Conservation (phyloP, 2,329 filamentous ascomycete species). For the Lasiodiplodia gonubiensis region DNA sequence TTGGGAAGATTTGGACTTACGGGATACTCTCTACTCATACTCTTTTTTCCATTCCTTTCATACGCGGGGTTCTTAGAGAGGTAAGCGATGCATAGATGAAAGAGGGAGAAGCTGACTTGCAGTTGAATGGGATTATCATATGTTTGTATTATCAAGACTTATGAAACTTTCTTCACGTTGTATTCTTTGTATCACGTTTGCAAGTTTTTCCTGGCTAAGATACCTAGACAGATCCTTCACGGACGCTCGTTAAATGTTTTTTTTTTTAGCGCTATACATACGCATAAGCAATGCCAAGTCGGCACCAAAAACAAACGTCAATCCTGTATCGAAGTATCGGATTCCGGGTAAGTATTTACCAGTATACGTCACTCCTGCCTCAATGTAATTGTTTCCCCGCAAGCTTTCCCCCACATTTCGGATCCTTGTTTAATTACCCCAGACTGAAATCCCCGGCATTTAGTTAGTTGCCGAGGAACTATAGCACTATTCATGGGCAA, state of each 20-base stretch:
- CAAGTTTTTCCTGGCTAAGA: too few relatives aligned
- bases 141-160: too few relatives aligned
- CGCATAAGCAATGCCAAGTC: neutral
- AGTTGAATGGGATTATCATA: too few relatives aligned
- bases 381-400: neutral
- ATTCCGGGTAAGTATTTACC: neutral
- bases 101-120: neutral
- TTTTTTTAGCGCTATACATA: neutral
- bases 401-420: neutral
- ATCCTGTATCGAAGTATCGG: neutral
- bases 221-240: too few relatives aligned
- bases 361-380: neutral
- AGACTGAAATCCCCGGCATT: constrained; percentile 3
- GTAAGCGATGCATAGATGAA: neutral
- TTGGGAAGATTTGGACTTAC: too few relatives aligned
- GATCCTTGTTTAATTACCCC: neutral
- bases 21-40: too few relatives aligned
- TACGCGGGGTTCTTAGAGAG: neutral
- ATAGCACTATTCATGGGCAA: neutral
- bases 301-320: neutral
- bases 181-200: too few relatives aligned
- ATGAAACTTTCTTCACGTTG: too few relatives aligned
- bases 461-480: neutral
- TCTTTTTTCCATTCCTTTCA: too few relatives aligned
- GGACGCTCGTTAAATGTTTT: too few relatives aligned